Conservation (phyloP, 2,329 filamentous ascomycete species). For the Botrytis medusae region DNA sequence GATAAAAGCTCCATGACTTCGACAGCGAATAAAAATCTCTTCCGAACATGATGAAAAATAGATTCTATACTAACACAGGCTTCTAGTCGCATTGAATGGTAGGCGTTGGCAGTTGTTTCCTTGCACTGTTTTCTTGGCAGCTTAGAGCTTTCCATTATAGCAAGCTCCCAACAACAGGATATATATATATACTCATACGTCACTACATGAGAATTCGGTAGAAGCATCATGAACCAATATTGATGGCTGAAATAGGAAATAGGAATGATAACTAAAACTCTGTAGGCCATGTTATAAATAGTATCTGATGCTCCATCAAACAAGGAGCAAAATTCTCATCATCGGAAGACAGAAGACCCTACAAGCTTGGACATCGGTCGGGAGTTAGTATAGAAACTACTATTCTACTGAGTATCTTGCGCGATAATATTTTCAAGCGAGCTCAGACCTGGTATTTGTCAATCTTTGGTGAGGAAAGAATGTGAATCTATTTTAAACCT, state of each 20-base stretch:
- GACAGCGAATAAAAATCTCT: neutral
- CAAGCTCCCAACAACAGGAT: neutral
- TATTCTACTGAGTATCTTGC: neutral
- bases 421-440: neutral
- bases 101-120: neutral
- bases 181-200: neutral
- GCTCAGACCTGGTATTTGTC: too few relatives aligned
- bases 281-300: neutral
- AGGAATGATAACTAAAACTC: neutral
- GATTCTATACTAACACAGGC: neutral
- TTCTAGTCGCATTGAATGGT: neutral
- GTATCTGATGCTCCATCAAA: neutral
- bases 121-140: neutral
- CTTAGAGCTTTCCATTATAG: too few relatives aligned
- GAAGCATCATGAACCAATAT: neutral
- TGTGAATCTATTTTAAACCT: too few relatives aligned
- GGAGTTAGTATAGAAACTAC: neutral
- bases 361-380: neutral
- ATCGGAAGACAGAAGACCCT: accelerated
- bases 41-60: neutral
- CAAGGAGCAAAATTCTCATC: neutral
- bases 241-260: too few relatives aligned
- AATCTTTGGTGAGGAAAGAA: too few relatives aligned
- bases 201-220: neutral
- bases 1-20: neutral